Percentiles rank a stretch among this genome's conserved stretches.
Conservation (phyloP, 129 eudicot species). For the Mikania micrantha region DNA sequence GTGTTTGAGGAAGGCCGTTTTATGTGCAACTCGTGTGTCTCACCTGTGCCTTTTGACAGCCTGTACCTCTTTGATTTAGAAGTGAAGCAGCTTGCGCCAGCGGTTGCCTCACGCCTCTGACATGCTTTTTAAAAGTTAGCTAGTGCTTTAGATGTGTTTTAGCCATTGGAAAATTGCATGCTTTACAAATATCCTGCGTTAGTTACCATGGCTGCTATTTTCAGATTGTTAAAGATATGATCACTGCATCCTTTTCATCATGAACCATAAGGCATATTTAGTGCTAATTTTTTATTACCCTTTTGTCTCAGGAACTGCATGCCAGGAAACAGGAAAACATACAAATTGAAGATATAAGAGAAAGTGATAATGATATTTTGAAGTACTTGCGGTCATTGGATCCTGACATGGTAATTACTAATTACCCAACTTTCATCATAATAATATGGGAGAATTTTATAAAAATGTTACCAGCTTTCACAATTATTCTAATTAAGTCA, state of each 20-base stretch:
- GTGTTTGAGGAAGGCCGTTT: too few relatives aligned
- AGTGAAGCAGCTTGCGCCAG: too few relatives aligned
- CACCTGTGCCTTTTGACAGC: too few relatives aligned
- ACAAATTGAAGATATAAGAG: constrained; percentile 47
- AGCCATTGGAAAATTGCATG: not conserved
- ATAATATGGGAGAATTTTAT: too few relatives aligned
- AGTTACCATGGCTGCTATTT: not conserved
- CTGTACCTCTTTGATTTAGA: too few relatives aligned
- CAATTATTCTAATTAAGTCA: too few relatives aligned
- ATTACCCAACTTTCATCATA: not conserved
- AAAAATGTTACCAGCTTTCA: too few relatives aligned
- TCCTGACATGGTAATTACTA: constrained; percentile 79
- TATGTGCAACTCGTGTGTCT: too few relatives aligned
- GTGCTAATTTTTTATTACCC: constrained; percentile 9
- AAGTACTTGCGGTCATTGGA: constrained; percentile 65
- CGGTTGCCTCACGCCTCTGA: too few relatives aligned
- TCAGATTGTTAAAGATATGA: not conserved
- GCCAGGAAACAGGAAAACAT: constrained; percentile 47
- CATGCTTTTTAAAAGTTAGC: too few relatives aligned
- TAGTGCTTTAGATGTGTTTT: too few relatives aligned
- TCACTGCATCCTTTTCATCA: not conserved
- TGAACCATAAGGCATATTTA: not conserved
- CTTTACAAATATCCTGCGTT: not conserved
- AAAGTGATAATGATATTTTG: constrained; percentile 60
- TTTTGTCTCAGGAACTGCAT: constrained; percentile 51